Percentiles rank a stretch among this genome's conserved stretches.
Evolutionary conservation across 1,284 basidiomycete genomes (phyloP).

Genomic region (Lignosus rhinocerotis): DNA sequence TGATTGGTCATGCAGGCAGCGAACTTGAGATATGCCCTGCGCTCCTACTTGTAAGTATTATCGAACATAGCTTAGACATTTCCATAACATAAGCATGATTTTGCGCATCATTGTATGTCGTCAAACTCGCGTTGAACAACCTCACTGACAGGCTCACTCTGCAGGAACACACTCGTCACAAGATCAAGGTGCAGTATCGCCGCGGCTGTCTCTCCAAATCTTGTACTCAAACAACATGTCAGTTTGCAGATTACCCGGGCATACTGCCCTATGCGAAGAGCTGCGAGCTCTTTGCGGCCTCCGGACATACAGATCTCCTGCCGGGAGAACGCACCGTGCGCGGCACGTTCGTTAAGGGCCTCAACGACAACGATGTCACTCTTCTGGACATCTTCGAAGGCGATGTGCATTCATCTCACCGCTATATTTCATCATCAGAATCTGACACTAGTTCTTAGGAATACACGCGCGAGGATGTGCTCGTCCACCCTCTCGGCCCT

Average conservation of each 20-base stretch:
- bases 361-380: constrained; percentile 57
- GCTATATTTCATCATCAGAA: background rate
- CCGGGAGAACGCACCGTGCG: constrained; percentile 58
- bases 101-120: too few relatives aligned
- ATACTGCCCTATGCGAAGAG: constrained; percentile 60
- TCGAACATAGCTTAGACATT: background rate
- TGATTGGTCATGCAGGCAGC: constrained; percentile 47
- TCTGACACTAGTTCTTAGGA: constrained; percentile 47
- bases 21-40: constrained; percentile 50
- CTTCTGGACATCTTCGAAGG: constrained; percentile 80
- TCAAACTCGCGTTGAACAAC: too few relatives aligned
- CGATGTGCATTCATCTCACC: constrained; percentile 49
- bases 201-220: background rate
- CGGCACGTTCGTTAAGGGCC: constrained; percentile 70
- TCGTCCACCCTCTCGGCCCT: constrained; percentile 53
- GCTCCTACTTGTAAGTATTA: constrained; percentile 42
- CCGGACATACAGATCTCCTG: constrained; percentile 40
- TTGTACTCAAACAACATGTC: background rate
- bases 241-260: constrained; percentile 80
- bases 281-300: constrained; percentile 39
- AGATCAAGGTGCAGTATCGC: constrained; percentile 42
- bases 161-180: constrained; percentile 80
- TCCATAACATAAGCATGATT: background rate
- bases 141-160: background rate
- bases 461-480: constrained; percentile 60